phyloP scores from a whole-genome alignment of 176 grass and related monocot species.

The Triticum timopheevii region DNA sequence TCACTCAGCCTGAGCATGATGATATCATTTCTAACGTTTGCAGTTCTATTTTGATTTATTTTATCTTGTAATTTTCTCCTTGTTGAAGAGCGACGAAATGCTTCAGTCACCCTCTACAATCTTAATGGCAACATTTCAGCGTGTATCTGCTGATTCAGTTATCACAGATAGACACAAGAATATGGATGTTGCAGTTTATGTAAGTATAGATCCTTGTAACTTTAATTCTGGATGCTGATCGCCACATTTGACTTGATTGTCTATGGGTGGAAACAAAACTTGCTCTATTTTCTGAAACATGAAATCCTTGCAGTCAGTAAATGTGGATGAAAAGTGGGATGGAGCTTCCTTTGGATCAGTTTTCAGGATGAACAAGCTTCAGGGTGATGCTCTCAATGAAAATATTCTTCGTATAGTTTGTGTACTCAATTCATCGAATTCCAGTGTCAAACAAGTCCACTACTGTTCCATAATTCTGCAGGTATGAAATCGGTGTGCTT shows the following conservation, averaged over 20 bases:
- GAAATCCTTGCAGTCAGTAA: constrained; percentile 58
- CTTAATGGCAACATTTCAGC: constrained; percentile 51
- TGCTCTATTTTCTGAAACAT: background rate
- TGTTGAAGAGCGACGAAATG: constrained; percentile 52
- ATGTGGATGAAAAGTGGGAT: constrained; percentile 85
- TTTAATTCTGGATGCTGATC: constrained; percentile 11
- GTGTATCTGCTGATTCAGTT: constrained; percentile 50
- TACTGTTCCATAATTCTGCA: constrained; percentile 75
- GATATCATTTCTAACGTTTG: background rate
- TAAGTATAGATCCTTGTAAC: constrained; percentile 28
- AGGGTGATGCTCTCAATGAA: constrained; percentile 52
- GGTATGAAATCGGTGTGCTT: constrained; percentile 39
- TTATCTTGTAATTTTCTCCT: constrained; percentile 34
- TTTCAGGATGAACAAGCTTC: constrained; percentile 61
- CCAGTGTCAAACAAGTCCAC: constrained; percentile 77
- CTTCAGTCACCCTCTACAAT: constrained; percentile 39
- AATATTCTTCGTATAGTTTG: constrained; percentile 61
- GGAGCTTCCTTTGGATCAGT: constrained; percentile 76
- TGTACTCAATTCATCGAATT: constrained; percentile 55
- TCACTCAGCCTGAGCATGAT: background rate
- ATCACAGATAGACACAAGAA: constrained; percentile 64
- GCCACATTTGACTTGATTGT: constrained; percentile 21
- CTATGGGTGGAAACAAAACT: background rate
- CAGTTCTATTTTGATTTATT: background rate
- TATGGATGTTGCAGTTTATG: constrained; percentile 59